Evolutionary conservation across 805 yeast genomes (phyloP).

Genomic region (Candida ficus): DNA sequence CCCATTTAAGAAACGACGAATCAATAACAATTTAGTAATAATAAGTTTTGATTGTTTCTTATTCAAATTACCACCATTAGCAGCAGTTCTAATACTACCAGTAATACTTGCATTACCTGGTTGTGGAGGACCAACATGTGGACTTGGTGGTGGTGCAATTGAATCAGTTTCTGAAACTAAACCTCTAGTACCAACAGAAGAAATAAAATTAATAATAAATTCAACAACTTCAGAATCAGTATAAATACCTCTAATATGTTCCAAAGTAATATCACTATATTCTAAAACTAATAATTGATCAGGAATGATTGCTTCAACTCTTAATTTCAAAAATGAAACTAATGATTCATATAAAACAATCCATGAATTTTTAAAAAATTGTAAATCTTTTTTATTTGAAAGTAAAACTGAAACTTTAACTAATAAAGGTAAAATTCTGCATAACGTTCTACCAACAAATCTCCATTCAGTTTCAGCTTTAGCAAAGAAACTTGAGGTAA

Average conservation of each 20-base stretch:
- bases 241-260: slow-evolving; percentile 35
- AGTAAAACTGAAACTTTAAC: slow-evolving; percentile 36
- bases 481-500: slow-evolving; percentile 41
- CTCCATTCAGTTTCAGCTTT: slow-evolving; percentile 54
- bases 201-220: slow-evolving; percentile 41
- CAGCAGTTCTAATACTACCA: no score
- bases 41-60: slow-evolving; percentile 44
- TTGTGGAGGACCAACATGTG: no score
- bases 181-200: slow-evolving; percentile 53
- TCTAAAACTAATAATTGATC: slow-evolving; percentile 66
- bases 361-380: slow-evolving; percentile 26
- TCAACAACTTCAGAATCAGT: slow-evolving; percentile 36
- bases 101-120: no score
- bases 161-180: slow-evolving; percentile 19
- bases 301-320: slow-evolving; percentile 41
- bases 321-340: slow-evolving; percentile 41
- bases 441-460: slow-evolving; percentile 56
- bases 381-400: slow-evolving; percentile 16
- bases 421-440: slow-evolving; percentile 52
- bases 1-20: slow-evolving; percentile 48
- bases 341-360: slow-evolving; percentile 29
- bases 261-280: slow-evolving; percentile 50
- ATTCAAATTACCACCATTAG: slow-evolving; percentile 6
- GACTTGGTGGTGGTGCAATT: no score
- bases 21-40: slow-evolving; percentile 53